A percentile compares a stretch with the other conserved stretches of the same genome.
Evolutionary conservation across 1,284 basidiomycete genomes (phyloP).

Genomic region (Pholiota adiposa): DNA sequence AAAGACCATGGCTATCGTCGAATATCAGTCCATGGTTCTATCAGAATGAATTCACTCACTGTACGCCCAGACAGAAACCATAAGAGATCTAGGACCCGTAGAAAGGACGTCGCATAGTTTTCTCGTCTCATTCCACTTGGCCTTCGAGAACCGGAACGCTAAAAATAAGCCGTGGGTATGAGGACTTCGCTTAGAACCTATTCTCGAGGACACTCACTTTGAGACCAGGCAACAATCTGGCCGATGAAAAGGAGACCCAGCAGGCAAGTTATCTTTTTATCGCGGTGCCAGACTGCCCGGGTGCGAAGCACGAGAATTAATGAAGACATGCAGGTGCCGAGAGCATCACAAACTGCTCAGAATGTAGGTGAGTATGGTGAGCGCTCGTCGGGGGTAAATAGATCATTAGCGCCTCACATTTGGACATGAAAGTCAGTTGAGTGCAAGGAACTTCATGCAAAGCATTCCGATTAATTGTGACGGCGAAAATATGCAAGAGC

Average conservation of each 20-base stretch:
- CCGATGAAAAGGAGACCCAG: constrained; percentile 30
- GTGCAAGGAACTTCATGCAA: constrained; percentile 36
- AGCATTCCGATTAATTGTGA: constrained; percentile 37
- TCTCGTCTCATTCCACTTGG: constrained; percentile 32
- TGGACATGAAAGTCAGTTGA: constrained; percentile 35
- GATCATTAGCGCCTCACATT: constrained; percentile 33
- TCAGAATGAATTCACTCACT: constrained; percentile 23
- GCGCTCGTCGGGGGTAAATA: too few species aligned
- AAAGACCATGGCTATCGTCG: constrained; percentile 34
- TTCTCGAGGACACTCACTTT: constrained; percentile 26
- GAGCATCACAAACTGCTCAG: constrained; percentile 32
- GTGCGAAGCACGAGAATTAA: constrained; percentile 38
- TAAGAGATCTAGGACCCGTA: constrained; percentile 32
- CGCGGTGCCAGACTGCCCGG: constrained; percentile 35
- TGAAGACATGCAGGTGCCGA: constrained; percentile 35
- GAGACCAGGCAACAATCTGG: constrained; percentile 34
- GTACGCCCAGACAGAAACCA: constrained; percentile 35
- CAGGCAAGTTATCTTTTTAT: constrained; percentile 25
- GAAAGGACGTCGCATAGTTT: constrained; percentile 35
- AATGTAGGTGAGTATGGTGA: not conserved
- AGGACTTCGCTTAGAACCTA: not conserved
- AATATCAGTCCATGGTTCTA: not conserved
- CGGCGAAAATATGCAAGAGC: constrained; percentile 35
- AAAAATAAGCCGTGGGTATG: constrained; percentile 6
- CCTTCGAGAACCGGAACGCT: constrained; percentile 36